Percentiles rank a stretch among this genome's conserved stretches.
These are phyloP conservation scores for Picea abies DNA, from an alignment of 83 land plant genomes.

Conservation along the genomic window DNA sequence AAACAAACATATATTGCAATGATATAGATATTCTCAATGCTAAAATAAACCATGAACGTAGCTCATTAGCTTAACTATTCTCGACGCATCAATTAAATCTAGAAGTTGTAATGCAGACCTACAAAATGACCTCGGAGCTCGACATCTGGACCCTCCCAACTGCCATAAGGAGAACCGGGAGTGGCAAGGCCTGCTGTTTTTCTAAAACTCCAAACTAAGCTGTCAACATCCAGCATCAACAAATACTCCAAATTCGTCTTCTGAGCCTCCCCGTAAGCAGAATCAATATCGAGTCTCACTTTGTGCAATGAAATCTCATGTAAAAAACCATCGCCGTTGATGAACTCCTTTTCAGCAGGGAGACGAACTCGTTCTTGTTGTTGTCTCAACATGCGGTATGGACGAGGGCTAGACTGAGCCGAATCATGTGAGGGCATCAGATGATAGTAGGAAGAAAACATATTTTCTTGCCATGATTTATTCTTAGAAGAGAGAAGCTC, in stretches of 20 bases:
- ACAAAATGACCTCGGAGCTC: slow-evolving; percentile 97
- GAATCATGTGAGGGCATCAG: too few species aligned
- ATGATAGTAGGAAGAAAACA: slow-evolving; percentile 26
- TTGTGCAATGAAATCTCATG: slow-evolving; percentile 80
- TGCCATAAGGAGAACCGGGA: slow-evolving; percentile 74
- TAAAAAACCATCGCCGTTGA: slow-evolving; percentile 22
- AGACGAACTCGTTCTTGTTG: too few species aligned
- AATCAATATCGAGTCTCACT: slow-evolving; percentile 63
- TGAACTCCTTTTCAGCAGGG: background rate
- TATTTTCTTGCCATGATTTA: slow-evolving; percentile 34
- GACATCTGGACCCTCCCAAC: slow-evolving; percentile 71
- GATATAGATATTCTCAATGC: too few species aligned
- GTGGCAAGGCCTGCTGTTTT: slow-evolving; percentile 71
- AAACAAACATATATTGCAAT: too few species aligned
- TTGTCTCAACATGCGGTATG: too few species aligned
- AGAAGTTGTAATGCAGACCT: slow-evolving; percentile 39
- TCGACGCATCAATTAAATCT: too few species aligned
- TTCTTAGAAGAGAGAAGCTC: slow-evolving; percentile 35
- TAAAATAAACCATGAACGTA: too few species aligned
- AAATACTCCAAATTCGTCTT: slow-evolving; percentile 87
- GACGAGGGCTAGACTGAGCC: too few species aligned
- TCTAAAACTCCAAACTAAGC: slow-evolving; percentile 86
- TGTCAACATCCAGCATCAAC: slow-evolving; percentile 82
- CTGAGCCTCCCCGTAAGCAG: slow-evolving; percentile 66
- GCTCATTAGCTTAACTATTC: too few species aligned